phyloP scores from a whole-genome alignment of 345 rosid species.

The Eucalyptus melliodora region DNA sequence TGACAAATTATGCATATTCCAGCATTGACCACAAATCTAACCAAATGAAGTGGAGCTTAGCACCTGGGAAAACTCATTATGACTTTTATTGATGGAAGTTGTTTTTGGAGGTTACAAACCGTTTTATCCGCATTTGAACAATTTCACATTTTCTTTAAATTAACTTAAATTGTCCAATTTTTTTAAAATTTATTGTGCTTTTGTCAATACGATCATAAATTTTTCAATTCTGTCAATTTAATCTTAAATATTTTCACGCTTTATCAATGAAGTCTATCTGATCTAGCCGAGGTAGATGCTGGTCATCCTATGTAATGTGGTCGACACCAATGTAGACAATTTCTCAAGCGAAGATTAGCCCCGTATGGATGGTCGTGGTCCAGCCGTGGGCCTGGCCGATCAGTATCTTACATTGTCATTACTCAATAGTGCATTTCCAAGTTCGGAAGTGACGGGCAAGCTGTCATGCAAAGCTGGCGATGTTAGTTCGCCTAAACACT shows the following conservation, averaged over 20 bases:
- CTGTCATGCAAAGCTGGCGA: background rate
- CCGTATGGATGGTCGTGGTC: background rate
- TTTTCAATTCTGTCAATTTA: fast-evolving
- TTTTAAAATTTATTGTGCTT: fast-evolving
- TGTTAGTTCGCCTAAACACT: background rate
- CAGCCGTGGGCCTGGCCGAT: background rate
- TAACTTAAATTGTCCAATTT: no score
- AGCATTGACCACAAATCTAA: background rate
- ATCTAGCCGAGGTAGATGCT: fast-evolving
- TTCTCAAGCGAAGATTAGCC: background rate
- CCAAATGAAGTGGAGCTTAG: background rate
- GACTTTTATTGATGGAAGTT: background rate
- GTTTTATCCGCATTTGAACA: background rate
- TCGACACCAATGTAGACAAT: fast-evolving
- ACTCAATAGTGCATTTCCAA: background rate
- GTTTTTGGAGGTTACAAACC: background rate
- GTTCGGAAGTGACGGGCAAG: background rate
- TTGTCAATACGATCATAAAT: fast-evolving
- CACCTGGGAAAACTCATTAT: background rate
- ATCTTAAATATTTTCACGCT: fast-evolving
- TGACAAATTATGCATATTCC: background rate
- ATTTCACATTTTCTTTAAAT: background rate
- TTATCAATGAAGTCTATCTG: fast-evolving
- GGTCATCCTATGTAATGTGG: fast-evolving
- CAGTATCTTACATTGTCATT: background rate